Base-by-base conservation (phyloP, 2,329 filamentous ascomycete genomes). In the Trichophyton rubrum region DNA sequence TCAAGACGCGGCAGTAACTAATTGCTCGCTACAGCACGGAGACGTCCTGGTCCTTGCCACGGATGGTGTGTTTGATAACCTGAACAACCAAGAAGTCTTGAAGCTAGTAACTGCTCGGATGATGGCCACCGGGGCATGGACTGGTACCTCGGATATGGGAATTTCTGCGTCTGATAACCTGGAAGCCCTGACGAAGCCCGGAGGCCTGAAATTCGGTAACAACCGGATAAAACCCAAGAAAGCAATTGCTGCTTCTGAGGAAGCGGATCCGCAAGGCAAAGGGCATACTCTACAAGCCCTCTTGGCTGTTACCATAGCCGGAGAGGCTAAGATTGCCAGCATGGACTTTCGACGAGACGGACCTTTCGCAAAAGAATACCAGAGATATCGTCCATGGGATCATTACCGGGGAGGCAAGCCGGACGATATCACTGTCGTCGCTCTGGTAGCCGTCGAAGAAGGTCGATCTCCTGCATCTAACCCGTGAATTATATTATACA, bases 41-140 rank as follows among this genome's bases (percentile, higher is more conserved):
- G 93, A 99, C 71, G 87, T 99, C 1, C 78, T 97, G n/a, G 76
- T 99, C 17, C 88, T 99, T 66, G 93, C 90, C 1, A 96, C 90
- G 0, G 93, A 99, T 73, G 93, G 93, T 3, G 87, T 97, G 3
- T 93, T 93, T 82, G 93, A 99, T 73, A 99, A 99, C 68, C 79
- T 99, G 35, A 93, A 89, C 69, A 88, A 90, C 68, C 88, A 95
- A 69, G 90, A 99, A 66, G 86, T 95, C 33, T 80, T 99, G 11
- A 83, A 85, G 62, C 84, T 95, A 59, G 85, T 92, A 27, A 92
- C 86, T 65, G 80, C 81, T 56, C 79, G 85, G 30, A 95, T 99
- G 90, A 79, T 85, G 38, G 77, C 80, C 13, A 78, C 80, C 3
- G 86, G 87, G 2, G 90, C 89, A 0, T 96, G 91, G 90, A 77